Conservation (phyloP, 768 basidiomycete species). For the Lentinula boryana region DNA sequence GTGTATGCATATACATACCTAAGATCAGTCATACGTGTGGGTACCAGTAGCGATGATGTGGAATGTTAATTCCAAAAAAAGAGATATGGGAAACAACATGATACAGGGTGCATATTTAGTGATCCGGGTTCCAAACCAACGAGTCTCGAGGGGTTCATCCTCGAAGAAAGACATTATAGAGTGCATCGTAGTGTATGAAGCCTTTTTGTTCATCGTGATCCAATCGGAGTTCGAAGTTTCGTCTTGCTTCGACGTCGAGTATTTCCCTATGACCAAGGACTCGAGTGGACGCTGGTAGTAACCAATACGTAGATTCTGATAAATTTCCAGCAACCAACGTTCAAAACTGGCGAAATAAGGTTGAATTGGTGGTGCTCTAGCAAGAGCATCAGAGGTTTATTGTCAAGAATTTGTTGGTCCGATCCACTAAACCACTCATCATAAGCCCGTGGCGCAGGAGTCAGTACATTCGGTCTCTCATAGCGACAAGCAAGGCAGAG, state of each 20-base stretch:
- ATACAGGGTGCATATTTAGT: neutral
- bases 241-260: neutral
- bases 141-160: neutral
- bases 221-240: neutral
- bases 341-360: neutral
- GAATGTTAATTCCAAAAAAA: no score
- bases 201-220: neutral
- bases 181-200: neutral
- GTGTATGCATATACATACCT: no score
- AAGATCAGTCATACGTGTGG: no score
- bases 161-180: neutral
- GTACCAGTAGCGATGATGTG: no score
- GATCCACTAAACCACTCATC: no score
- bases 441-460: no score
- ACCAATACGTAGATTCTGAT: neutral
- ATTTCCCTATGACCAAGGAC: no score
- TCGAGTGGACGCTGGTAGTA: neutral
- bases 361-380: neutral
- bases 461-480: no score
- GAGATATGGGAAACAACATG: no score
- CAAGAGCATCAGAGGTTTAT: neutral
- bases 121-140: neutral
- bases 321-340: neutral
- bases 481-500: neutral
- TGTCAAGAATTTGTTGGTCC: no score